These are phyloP conservation scores for Exserohilum rostratum DNA, from an alignment of 2,329 filamentous ascomycete species.

Conservation along the genomic window DNA sequence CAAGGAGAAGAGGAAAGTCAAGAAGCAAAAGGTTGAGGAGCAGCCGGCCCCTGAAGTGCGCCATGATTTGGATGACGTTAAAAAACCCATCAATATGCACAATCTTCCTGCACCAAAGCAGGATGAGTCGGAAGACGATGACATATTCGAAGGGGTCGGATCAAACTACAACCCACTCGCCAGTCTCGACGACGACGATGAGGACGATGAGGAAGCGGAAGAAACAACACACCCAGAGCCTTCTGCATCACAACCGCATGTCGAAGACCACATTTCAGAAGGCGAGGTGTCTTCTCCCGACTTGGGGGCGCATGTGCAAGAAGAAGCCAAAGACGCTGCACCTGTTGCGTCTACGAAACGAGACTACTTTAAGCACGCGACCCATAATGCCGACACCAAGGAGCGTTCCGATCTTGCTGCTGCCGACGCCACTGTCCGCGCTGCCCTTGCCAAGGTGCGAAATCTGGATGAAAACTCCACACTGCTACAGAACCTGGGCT, in stretches of 20 bases:
- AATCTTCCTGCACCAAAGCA: slow-evolving; percentile 41
- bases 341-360: slow-evolving; percentile 21
- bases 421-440: slow-evolving; percentile 79
- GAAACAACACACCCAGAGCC: background rate
- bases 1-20: slow-evolving; percentile 65
- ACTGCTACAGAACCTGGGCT: slow-evolving; percentile 50
- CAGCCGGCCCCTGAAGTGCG: slow-evolving; percentile 44
- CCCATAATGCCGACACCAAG: slow-evolving; percentile 13
- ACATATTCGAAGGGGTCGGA: slow-evolving; percentile 68
- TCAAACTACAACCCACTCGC: slow-evolving; percentile 66
- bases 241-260: background rate
- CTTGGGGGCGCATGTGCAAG: slow-evolving; percentile 6
- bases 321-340: slow-evolving; percentile 6
- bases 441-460: slow-evolving; percentile 80
- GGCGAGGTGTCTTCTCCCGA: slow-evolving; percentile 1
- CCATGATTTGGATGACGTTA: slow-evolving; percentile 52
- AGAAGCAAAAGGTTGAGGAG: slow-evolving; percentile 56
- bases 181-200: slow-evolving; percentile 55
- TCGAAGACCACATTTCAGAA: background rate
- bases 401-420: slow-evolving; percentile 48
- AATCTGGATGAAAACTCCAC: slow-evolving; percentile 54
- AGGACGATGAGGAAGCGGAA: too few relatives aligned
- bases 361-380: slow-evolving; percentile 29
- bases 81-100: slow-evolving; percentile 52
- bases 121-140: slow-evolving; percentile 60